Evolutionary conservation across 768 basidiomycete species (phyloP), one percentile per base, ranked within the genome.

Genomic region (Lentinula sp.): DNA sequence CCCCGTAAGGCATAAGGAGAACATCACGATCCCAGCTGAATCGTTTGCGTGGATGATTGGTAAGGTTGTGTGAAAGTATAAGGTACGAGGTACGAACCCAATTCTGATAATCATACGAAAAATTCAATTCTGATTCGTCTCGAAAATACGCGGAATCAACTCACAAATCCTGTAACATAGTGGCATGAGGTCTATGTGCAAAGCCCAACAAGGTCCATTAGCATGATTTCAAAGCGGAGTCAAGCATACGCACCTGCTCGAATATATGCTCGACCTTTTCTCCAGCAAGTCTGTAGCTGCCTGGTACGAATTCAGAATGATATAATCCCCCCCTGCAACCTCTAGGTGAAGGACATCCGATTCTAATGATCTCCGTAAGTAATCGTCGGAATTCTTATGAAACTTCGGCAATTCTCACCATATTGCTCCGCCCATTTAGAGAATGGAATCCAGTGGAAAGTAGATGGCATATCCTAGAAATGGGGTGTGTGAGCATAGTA

Each of bases 361-460:
- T 59, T 66, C 72, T 73, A 64, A 64, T 64, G 12, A 49, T 41
- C 69, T 12, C n/a, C 39, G 63, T 60, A 4, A 63, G 42, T 18
- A 42, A 9, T 48, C 16, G 20, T n/a, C 6, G 6, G 55, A 9
- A 1, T 13, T 39, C 37, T 3, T 8, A 6, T 39, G 37, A 13
- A 9, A 9, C 37, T 39, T 9, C 15, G 20, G 13, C 18, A 7
- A 33, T 45, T 23, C 64, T 13, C 45, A 71, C 81, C 72, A 49
- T 74, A 81, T 68, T 75, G 70, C 56, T 72, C 67, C 18, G 71
- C 74, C 81, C 81, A 82, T 53, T 73, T 63, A 4, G 69, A 39
- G 60, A 76, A 81, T 28, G 74, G 70, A 59, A 78, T 65, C 79
- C 80, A 82, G n/a, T 74, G 71, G 23, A 72, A 74, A 39, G 66